Base-by-base conservation (phyloP, 2,329 filamentous ascomycete species). In the Purpureocillium takamizusanense region DNA sequence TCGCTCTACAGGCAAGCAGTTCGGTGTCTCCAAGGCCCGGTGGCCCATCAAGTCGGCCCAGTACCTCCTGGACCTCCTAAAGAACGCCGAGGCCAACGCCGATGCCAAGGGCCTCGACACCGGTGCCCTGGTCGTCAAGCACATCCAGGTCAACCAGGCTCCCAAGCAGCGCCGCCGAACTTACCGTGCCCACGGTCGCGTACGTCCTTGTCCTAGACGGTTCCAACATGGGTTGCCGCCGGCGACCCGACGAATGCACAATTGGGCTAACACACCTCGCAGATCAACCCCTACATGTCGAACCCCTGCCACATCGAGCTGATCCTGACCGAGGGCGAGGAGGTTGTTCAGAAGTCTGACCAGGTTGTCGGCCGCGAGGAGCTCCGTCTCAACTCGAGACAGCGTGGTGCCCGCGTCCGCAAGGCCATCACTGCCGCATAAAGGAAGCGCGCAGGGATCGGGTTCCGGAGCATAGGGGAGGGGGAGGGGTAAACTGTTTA, bases 241-340 rank as follows among this genome's bases (percentile, higher is more conserved):
- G n/a, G n/a, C n/a, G n/a, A n/a, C n/a, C n/a, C n/a, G n/a, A n/a
- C n/a, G n/a, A n/a, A n/a, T n/a, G n/a, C n/a, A n/a, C n/a, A n/a
- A n/a, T n/a, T n/a, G 27, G 17, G 15, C 35, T 34, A 17, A 37
- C 39, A 7, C 11, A 11, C 10, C 13, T 13, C 6, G 4, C 28
- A 95, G 89, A 98, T 98, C 78, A 98, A 98, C 83, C 92, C 92
- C 50, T 98, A 97, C 82, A 97, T 98, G 94, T 95, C 89, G 57
- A 94, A 94, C 83, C 92, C 92, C 57, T 98, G 90, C 86, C 92
- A 98, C 83, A 95, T 98, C 70, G 94, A 98, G 78, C 77, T 98
- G 61, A 98, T 98, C 81, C 81, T 98, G 59, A 95, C 90, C 64
- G 94, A 98, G 81, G 88, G 78, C 60, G 85, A 94, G 64, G 94